These are phyloP conservation scores for Penicillium sp. DNA, from an alignment of 2,329 filamentous ascomycete species.

Conservation along the genomic window DNA sequence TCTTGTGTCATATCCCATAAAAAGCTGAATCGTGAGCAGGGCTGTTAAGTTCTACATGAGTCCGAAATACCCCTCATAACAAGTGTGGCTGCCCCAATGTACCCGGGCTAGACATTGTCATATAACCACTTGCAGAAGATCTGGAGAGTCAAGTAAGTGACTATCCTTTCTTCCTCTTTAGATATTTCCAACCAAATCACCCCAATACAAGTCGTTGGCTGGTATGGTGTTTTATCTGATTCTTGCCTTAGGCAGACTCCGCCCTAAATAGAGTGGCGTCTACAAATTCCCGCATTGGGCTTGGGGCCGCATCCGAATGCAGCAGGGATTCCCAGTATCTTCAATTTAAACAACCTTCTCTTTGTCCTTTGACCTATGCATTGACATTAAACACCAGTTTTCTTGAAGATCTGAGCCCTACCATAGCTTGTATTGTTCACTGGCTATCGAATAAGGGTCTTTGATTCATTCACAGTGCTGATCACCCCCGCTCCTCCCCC, in stretches of 20 bases:
- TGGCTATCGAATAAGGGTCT: background rate
- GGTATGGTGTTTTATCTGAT: background rate
- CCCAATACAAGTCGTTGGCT: too few relatives aligned
- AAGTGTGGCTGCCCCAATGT: too few relatives aligned
- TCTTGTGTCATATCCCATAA: too few relatives aligned
- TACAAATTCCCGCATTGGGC: constrained; percentile 9
- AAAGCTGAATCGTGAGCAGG: too few relatives aligned
- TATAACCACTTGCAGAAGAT: too few relatives aligned
- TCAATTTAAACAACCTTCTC: background rate
- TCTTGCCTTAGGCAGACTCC: constrained; percentile 1
- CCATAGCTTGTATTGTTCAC: background rate
- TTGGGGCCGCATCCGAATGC: constrained; percentile 4
- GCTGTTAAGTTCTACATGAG: too few relatives aligned
- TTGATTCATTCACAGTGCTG: background rate
- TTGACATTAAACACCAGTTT: background rate
- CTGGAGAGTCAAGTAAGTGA: too few relatives aligned
- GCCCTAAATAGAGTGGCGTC: background rate
- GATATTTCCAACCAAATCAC: too few relatives aligned
- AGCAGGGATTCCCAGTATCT: background rate
- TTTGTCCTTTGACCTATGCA: background rate
- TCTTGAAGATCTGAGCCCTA: background rate
- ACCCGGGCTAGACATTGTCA: too few relatives aligned
- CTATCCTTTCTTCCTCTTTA: too few relatives aligned
- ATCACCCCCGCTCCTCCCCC: constrained; percentile 8
- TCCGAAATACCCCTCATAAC: too few relatives aligned